Base-by-base conservation (phyloP, 768 basidiomycete species). In the Jaapia argillacea region DNA sequence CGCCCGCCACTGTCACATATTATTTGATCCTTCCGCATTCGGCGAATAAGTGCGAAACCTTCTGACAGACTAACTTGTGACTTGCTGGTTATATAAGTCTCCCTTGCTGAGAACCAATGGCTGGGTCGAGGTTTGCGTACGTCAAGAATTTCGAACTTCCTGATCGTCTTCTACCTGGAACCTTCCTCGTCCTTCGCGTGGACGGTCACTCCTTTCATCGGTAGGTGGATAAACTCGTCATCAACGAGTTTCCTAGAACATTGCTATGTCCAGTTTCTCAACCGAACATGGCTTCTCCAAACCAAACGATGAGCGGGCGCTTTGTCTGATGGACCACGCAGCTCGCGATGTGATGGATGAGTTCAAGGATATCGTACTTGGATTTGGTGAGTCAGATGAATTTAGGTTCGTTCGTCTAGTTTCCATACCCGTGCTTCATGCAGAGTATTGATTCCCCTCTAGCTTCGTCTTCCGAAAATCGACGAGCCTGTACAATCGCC, bases 301-400 rank as follows among this genome's bases (percentile, higher is more conserved):
- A 55, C 96, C 96, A 1, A 99, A 97, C 61, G 96, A 99, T 62
- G 60, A 71, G 40, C 76, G 84, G 10, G 96, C 91, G 0, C 69
- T 99, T 4, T 59, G 79, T 48, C 74, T 99, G 36, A 97, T 98
- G 93, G 92, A 99, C 56, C 74, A 77, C 44, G 90, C 92, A 2
- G 96, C 96, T 0, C 70, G 67, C 50, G 69, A 74, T 38, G 69
- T 92, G 35, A 87, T 99, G 87, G 66, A 78, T 24, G 80, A 84
- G 54, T 82, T 84, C 55, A 73, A 77, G 26, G 93, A 96, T 57
- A 76, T 96, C 45, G 67, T 88, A 10, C 70, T 96, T 16, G 96
- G 74, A 0, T 98, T 93, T 57, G 96, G 96, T 1, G 88, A 99
- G 66, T 96, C 92, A 16, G 96, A 99, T 59, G 96, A 99, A 63